These are phyloP conservation scores for Hemerocallis citrina DNA, from an alignment of 106 monocot species.

Conservation along the genomic window DNA sequence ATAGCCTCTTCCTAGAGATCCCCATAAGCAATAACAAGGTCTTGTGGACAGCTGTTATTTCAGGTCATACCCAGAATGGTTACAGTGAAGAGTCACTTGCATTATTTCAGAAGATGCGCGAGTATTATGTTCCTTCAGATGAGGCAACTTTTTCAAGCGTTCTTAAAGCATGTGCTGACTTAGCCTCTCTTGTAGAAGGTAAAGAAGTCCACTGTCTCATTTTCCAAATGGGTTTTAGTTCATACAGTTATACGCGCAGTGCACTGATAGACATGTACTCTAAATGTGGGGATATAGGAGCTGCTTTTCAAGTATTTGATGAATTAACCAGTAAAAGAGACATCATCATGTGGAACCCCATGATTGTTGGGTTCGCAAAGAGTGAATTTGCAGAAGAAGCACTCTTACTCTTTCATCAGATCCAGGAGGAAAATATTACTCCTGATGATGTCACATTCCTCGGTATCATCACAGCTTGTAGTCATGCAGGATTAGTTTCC, in stretches of 20 bases:
- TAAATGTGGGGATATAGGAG: slow-evolving; percentile 54
- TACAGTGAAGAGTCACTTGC: slow-evolving; percentile 25
- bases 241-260: slow-evolving; percentile 22
- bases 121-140: slow-evolving; percentile 22
- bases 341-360: slow-evolving; percentile 49
- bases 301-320: slow-evolving; percentile 36
- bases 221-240: slow-evolving; percentile 25
- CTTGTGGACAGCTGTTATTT: slow-evolving; percentile 62
- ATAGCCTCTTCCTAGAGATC: slow-evolving; percentile 37
- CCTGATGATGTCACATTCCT: slow-evolving; percentile 64
- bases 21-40: slow-evolving; percentile 24
- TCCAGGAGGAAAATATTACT: slow-evolving; percentile 18
- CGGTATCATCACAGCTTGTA: slow-evolving; percentile 64
- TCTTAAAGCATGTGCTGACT: slow-evolving; percentile 49
- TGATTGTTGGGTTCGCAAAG: slow-evolving; percentile 61
- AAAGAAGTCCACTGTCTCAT: slow-evolving; percentile 42
- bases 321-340: slow-evolving; percentile 29
- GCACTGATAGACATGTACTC: slow-evolving; percentile 76
- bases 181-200: slow-evolving; percentile 41
- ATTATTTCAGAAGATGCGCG: slow-evolving; percentile 38
- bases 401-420: slow-evolving; percentile 34
- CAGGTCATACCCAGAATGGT: slow-evolving; percentile 46
- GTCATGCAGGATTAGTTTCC: slow-evolving; percentile 40
- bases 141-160: slow-evolving; percentile 51
- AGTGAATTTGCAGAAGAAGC: slow-evolving; percentile 59